A percentile compares a stretch with the other conserved stretches of the same genome.
phyloP scores from a whole-genome alignment of 1,284 basidiomycete genomes.

The Trichosporon ovoides region DNA sequence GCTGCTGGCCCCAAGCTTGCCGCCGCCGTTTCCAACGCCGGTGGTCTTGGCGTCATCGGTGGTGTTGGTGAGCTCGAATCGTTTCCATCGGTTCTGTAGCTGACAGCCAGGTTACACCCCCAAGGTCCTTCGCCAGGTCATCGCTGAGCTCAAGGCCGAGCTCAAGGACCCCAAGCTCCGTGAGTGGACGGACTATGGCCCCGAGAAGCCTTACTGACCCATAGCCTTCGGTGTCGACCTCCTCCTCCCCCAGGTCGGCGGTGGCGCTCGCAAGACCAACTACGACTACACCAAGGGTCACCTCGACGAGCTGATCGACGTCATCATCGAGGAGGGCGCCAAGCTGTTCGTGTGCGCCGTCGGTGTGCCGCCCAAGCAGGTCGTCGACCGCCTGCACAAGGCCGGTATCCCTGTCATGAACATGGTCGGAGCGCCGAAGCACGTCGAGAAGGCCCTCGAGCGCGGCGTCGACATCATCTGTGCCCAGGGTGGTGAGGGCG shows the following conservation, averaged over 20 bases:
- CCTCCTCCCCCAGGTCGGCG: constrained; percentile 73
- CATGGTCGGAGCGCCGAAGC: constrained; percentile 86
- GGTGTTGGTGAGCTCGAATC: constrained; percentile 52
- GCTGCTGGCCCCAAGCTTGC: constrained; percentile 78
- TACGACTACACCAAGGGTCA: constrained; percentile 61
- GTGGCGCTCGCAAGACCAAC: constrained; percentile 76
- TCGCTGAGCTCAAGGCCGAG: constrained; percentile 64
- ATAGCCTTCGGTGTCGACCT: constrained; percentile 80
- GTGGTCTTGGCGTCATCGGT: constrained; percentile 80
- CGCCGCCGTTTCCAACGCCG: constrained; percentile 70
- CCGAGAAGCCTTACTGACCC: neutral
- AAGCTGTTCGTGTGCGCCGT: constrained; percentile 73
- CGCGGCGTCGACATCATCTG: constrained; percentile 81
- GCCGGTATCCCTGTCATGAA: constrained; percentile 80
- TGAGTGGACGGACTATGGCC: neutral
- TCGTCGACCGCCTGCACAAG: constrained; percentile 70
- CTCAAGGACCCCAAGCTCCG: constrained; percentile 49
- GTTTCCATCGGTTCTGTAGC: neutral
- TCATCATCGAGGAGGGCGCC: constrained; percentile 80
- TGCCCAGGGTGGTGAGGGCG: constrained; percentile 79
- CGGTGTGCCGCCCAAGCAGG: constrained; percentile 71
- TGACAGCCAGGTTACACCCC: constrained; percentile 26
- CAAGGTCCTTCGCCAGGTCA: constrained; percentile 54
- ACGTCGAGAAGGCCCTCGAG: constrained; percentile 70
- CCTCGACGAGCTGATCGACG: constrained; percentile 62